Conservation (phyloP, 306 rosid genomes). For the Prosopis cineraria region DNA sequence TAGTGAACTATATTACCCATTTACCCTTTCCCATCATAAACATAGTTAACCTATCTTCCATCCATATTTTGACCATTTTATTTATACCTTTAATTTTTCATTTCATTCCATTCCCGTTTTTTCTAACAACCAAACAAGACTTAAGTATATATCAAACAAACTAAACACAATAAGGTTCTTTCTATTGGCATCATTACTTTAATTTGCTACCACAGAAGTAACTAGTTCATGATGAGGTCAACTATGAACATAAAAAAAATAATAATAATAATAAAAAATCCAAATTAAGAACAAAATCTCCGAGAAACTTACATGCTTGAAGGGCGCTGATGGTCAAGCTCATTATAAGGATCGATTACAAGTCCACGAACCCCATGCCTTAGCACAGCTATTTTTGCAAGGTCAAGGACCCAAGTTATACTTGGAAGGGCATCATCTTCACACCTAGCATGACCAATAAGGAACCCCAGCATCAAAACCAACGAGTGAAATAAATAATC, state of each 20-base stretch:
- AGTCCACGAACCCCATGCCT: conserved; percentile 97
- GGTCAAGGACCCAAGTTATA: conserved; percentile 87
- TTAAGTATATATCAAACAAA: background rate
- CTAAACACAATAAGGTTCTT: background rate
- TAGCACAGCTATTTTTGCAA: conserved; percentile 81
- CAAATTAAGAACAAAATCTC: conserved; percentile 18
- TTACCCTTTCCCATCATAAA: too few species aligned
- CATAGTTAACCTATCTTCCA: too few species aligned
- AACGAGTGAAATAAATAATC: conserved; percentile 1
- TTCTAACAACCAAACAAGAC: too few species aligned
- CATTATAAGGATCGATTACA: conserved; percentile 97
- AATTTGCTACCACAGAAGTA: background rate
- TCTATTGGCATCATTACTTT: background rate
- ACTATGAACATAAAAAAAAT: background rate
- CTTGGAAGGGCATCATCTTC: conserved; percentile 90
- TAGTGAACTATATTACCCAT: too few species aligned
- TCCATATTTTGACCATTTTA: too few species aligned
- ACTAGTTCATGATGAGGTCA: conserved; percentile 3
- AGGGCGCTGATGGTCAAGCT: conserved; percentile 96
- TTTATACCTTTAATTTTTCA: too few species aligned
- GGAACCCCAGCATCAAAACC: conserved; percentile 28
- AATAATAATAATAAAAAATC: background rate
- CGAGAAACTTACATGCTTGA: conserved; percentile 69
- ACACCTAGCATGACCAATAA: conserved; percentile 56
- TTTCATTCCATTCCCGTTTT: too few species aligned